Evolutionary conservation across 352 stramenopile genomes (phyloP), one percentile per base, ranked within the genome.

Genomic region (Blastocystis sp.): DNA sequence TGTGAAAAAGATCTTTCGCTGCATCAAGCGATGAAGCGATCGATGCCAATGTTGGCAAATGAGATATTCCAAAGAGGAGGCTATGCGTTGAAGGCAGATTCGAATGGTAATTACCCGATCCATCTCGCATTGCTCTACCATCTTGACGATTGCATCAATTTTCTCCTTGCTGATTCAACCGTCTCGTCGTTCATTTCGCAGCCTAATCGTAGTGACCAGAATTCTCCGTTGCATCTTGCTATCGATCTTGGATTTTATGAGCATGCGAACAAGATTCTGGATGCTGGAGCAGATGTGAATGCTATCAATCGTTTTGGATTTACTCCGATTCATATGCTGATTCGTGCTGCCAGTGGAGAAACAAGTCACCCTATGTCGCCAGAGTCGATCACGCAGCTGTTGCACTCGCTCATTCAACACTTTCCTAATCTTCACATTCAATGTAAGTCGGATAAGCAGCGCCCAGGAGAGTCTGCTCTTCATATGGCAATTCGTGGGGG

Each of bases 401-500:
- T 89, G 2, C 9, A 34, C 2, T 30, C 37, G 53, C n/a, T 85
- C 13, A 18, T 85, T 20, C 41, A 64, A 1, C 54, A 85, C 39
- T 37, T 24, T 8, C 73, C 73, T 9, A 45, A 85, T 26, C 26
- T 85, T 6, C 41, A n/a, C 43, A 24, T 47, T 34, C 26, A 66
- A 9, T 85, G 73, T 34, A 85, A 89, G 63, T 9, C 73, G 39
- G n/a, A 26, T n/a, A 18, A 30, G 18, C 56, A 65, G 7, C 20
- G 30, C 2, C 43, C 13, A 18, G 30, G 45, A 18, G 56, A 79
- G 50, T 54, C 78, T 6, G 53, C 78, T 30, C 50, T 89, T 7
- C 78, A 89, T 43, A 89, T 89, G 78, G 78, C 78, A 8, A 89
- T 89, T 65, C 56, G 78, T 20, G 78, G 78, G 20, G 78, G 78